Evolutionary conservation across 2,329 filamentous ascomycete genomes (phyloP), one percentile per base, ranked within the genome.

Genomic region (Rosellinia necatrix): DNA sequence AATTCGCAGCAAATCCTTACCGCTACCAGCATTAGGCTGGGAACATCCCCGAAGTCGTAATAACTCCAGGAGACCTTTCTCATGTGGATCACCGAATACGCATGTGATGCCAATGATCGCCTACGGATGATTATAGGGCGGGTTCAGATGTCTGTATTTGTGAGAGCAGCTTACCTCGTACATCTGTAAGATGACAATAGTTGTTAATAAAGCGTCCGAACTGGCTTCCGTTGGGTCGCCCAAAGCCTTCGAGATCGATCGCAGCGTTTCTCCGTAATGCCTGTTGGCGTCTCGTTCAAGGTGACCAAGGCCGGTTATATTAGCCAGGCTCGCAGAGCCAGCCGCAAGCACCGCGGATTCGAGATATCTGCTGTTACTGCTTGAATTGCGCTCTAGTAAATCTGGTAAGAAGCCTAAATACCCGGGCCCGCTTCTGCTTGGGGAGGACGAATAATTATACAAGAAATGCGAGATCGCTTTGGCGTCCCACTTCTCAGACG

Each of bases 291-390:
- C 17, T 40, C 19, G 32, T 25, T 50, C 29, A 12, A 58, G 46
- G 29, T 50, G 41, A 1, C n/a, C 9, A n/a, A 58, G 40, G 8
- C 51, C 34, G 5, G 51, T 54, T 38, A 55, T 48, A 35, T 58
- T 58, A 8, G 41, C 46, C 17, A 58, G 51, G 32, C 51, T 55
- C 19, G 56, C 56, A 21, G 29, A 55, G n/a, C 56, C 56, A 35
- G 56, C 56, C 6, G 56, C 56, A 25, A 58, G 46, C 24, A 58
- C 51, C 7, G 41, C 56, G 6, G 56, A 55, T 19, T 50, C 9
- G 24, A 58, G 46, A 4, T 54, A 32, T 22, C 10, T 6, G 19
- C 6, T 21, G 25, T n/a, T n/a, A n/a, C 8, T 22, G 22, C 15
- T 32, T 17, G 46, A 19, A 12, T 22, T 30, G 1, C 19, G 46